Percentiles rank a stretch among this genome's conserved stretches.
phyloP scores from a whole-genome alignment of 192 early-diverging fungal species.

The Entrophospora sp. region DNA sequence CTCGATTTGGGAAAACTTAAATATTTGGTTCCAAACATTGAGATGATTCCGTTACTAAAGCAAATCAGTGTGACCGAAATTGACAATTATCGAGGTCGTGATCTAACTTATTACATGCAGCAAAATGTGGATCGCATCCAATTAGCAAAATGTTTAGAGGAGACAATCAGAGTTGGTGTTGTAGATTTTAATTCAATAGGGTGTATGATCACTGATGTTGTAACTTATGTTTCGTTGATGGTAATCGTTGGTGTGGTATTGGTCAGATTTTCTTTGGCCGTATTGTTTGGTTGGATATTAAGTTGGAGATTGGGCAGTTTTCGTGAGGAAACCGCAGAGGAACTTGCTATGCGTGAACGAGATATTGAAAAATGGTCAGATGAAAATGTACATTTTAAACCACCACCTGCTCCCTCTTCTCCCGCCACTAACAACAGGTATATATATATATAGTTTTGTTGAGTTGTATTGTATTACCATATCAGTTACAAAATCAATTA shows the following conservation, averaged over 20 bases:
- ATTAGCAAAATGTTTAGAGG: constrained; percentile 61
- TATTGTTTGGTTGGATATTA: constrained; percentile 77
- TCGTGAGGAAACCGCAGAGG: constrained; percentile 51
- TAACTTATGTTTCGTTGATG: constrained; percentile 65
- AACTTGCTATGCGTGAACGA: constrained; percentile 54
- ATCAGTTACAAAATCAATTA: too few relatives aligned
- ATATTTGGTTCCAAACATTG: constrained; percentile 40
- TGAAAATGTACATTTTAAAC: constrained; percentile 48
- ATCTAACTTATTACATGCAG: constrained; percentile 34
- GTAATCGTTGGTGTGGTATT: constrained; percentile 57
- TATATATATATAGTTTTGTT: too few relatives aligned
- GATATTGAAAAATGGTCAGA: constrained; percentile 73
- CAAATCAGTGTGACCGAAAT: constrained; percentile 21
- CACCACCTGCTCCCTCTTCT: too few relatives aligned
- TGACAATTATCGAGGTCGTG: constrained; percentile 31
- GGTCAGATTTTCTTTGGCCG: constrained; percentile 66
- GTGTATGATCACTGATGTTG: constrained; percentile 70
- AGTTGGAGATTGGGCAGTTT: constrained; percentile 69
- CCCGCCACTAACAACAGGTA: too few relatives aligned
- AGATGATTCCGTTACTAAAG: constrained; percentile 21
- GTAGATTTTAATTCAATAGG: constrained; percentile 70
- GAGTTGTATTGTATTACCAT: too few relatives aligned
- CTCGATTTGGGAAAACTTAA: constrained; percentile 58
- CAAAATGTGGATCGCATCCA: neutral
- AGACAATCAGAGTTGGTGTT: constrained; percentile 63